Percentiles rank a stretch among this genome's conserved stretches.
These are phyloP conservation scores for Capsella rubella DNA, from an alignment of 441 rosid genomes.

Conservation along the genomic window DNA sequence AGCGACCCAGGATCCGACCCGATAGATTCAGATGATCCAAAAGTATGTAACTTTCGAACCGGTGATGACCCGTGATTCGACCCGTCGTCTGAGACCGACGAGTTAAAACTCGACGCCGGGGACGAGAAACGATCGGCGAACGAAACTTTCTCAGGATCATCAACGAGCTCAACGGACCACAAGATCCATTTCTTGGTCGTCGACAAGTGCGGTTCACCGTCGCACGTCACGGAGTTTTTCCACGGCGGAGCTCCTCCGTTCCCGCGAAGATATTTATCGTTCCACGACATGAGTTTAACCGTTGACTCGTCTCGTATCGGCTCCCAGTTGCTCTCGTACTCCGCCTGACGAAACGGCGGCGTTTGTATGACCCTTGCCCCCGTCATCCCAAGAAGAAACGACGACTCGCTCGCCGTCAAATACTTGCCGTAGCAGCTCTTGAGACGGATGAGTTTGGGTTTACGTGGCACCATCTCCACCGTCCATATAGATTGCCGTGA, in stretches of 20 bases:
- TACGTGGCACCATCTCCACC: conserved; percentile 57
- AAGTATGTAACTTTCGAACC: neutral
- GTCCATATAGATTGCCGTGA: conserved; percentile 53
- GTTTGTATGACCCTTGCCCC: conserved; percentile 58
- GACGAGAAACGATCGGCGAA: conserved; percentile 48
- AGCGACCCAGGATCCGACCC: conserved; percentile 38
- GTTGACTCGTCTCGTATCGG: conserved; percentile 62
- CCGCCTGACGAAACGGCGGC: conserved; percentile 46
- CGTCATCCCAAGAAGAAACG: conserved; percentile 65
- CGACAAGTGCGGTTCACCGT: conserved; percentile 51
- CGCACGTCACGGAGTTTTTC: conserved; percentile 72
- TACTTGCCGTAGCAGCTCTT: conserved; percentile 59
- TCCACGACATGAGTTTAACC: conserved; percentile 63
- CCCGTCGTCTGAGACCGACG: conserved; percentile 49
- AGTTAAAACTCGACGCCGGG: conserved; percentile 54
- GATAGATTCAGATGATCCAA: conserved; percentile 35
- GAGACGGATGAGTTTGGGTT: conserved; percentile 51
- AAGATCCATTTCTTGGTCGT: conserved; percentile 58
- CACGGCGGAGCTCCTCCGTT: conserved; percentile 77
- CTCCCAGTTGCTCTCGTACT: conserved; percentile 56
- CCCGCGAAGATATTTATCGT: conserved; percentile 59
- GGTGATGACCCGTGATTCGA: conserved; percentile 60
- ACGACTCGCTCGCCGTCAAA: conserved; percentile 54
- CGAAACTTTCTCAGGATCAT: conserved; percentile 53
- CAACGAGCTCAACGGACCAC: conserved; percentile 55